Conservation (phyloP, 2,329 filamentous ascomycete species). For the Cladosporium sp. region DNA sequence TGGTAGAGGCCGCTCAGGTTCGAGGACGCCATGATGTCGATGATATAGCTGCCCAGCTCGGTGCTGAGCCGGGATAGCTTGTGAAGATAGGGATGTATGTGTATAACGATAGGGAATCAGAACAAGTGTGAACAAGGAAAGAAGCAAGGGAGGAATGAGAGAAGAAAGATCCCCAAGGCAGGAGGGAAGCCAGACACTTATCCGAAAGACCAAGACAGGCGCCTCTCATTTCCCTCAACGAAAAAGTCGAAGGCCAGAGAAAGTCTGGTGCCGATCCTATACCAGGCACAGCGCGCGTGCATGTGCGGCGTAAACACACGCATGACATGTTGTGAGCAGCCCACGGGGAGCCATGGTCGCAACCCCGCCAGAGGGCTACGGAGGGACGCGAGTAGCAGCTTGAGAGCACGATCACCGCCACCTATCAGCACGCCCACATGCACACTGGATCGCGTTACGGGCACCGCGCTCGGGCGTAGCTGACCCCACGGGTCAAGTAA, state of each 20-base stretch:
- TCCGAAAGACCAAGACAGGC: not conserved
- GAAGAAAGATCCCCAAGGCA: not conserved
- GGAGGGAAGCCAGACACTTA: constrained; percentile 9
- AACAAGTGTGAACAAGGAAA: not conserved
- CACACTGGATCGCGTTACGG: not conserved
- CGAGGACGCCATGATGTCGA: not conserved
- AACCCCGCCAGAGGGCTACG: constrained; percentile 4
- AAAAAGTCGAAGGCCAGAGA: constrained; percentile 3
- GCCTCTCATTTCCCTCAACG: constrained; percentile 12
- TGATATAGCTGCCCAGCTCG: constrained; percentile 8
- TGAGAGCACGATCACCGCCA: not conserved
- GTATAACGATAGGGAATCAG: not conserved
- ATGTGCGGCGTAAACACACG: constrained; percentile 3
- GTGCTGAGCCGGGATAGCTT: not conserved
- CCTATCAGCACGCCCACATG: constrained; percentile 14
- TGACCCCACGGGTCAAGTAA: not conserved
- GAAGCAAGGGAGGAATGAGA: constrained; percentile 9
- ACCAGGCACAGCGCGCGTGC: constrained; percentile 4
- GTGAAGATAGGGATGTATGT: not conserved
- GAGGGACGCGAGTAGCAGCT: not conserved
- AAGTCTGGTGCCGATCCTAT: constrained; percentile 13
- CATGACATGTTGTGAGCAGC: constrained; percentile 4
- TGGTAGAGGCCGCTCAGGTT: constrained; percentile 20
- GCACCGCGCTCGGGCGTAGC: constrained; percentile 3
- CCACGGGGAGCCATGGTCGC: constrained; percentile 2